These are phyloP conservation scores for Zygotorulaspora florentina DNA, from an alignment of 805 yeast species.

Conservation along the genomic window DNA sequence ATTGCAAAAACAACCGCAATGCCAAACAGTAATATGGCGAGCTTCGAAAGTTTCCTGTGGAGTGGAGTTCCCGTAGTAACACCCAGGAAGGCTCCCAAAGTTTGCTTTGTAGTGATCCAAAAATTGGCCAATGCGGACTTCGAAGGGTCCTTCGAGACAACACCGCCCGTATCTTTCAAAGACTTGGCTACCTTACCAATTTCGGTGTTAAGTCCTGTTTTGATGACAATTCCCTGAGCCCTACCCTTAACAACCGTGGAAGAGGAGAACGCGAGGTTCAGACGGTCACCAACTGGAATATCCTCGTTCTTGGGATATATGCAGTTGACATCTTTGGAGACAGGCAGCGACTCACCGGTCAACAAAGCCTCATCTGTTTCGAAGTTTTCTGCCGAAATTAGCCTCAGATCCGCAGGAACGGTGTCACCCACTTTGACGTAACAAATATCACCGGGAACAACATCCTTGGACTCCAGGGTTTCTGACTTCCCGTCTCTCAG, in stretches of 20 bases:
- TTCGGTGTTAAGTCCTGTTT: constrained; percentile 87
- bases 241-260: constrained; percentile 94
- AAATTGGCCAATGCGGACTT: constrained; percentile 39
- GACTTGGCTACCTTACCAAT: constrained; percentile 95
- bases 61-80: constrained; percentile 77
- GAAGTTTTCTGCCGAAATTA: constrained; percentile 70
- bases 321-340: constrained; percentile 53
- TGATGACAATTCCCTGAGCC: constrained; percentile 87
- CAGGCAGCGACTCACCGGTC: constrained; percentile 93
- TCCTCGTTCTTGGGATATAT: constrained; percentile 33
- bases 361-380: constrained; percentile 87
- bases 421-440: constrained; percentile 90
- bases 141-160: constrained; percentile 37
- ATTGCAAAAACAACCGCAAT: constrained; percentile 84
- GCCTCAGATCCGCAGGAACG: constrained; percentile 90
- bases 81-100: constrained; percentile 68
- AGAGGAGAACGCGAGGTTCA: constrained; percentile 87
- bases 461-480: constrained; percentile 69
- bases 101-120: constrained; percentile 44
- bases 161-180: constrained; percentile 36
- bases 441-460: constrained; percentile 95
- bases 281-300: constrained; percentile 62
- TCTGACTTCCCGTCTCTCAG: constrained; percentile 73
- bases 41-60: constrained; percentile 67
- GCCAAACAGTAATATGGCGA: constrained; percentile 67